phyloP scores from a whole-genome alignment of 1,284 basidiomycete species.

The Lentinula novae-zelandiae region DNA sequence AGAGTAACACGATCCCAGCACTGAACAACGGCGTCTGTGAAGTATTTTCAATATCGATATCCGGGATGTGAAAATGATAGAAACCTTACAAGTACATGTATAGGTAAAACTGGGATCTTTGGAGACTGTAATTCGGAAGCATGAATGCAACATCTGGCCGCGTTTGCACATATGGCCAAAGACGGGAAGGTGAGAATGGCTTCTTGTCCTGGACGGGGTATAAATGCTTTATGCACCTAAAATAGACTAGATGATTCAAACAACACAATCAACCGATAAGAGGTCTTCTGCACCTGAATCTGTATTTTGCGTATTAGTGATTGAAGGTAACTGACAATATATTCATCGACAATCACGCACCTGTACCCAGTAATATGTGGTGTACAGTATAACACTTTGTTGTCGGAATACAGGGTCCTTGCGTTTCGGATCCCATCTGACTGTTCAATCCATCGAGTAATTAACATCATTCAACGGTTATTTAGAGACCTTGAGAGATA shows the following conservation, averaged over 20 bases:
- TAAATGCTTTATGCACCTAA: constrained; percentile 47
- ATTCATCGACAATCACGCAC: constrained; percentile 25
- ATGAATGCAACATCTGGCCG: constrained; percentile 10
- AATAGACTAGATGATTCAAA: background rate
- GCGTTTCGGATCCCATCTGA: constrained; percentile 41
- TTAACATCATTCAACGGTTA: background rate
- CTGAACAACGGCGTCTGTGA: constrained; percentile 5
- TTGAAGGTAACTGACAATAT: background rate
- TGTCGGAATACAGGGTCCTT: constrained; percentile 21
- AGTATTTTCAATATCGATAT: constrained; percentile 13
- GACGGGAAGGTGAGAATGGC: constrained; percentile 48
- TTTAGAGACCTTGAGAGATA: background rate
- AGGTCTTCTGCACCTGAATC: background rate
- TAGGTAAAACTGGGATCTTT: background rate
- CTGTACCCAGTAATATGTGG: constrained; percentile 19
- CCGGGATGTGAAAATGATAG: background rate
- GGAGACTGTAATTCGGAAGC: background rate
- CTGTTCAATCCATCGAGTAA: constrained; percentile 13
- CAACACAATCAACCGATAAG: background rate
- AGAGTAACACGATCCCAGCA: constrained; percentile 7
- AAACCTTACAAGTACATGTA: background rate
- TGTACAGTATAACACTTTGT: constrained; percentile 11
- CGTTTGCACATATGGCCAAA: constrained; percentile 50
- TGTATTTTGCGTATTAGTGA: background rate
- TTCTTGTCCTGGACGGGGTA: constrained; percentile 50